These are phyloP conservation scores for Auricularia sp. DNA, from an alignment of 768 basidiomycete species.

Conservation along the genomic window DNA sequence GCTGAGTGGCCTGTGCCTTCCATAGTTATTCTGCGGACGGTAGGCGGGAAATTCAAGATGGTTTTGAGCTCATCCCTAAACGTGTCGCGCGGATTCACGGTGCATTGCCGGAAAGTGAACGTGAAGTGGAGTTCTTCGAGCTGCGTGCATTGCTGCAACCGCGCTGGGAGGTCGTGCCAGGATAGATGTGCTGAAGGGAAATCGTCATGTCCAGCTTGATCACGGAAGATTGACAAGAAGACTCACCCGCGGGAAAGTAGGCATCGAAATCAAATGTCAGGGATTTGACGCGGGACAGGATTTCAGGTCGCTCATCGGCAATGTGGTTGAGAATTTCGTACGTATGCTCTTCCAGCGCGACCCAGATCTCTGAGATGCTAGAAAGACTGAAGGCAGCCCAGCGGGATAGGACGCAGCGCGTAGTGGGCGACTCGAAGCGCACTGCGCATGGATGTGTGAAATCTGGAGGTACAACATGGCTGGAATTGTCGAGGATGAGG, in stretches of 20 bases:
- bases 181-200: background rate
- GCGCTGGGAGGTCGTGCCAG: background rate
- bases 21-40: background rate
- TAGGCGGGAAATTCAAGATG: background rate
- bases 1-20: background rate
- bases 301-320: background rate
- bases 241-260: background rate
- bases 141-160: background rate
- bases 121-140: background rate
- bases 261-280: background rate
- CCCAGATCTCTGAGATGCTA: background rate
- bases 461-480: background rate
- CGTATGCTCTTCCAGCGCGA: background rate
- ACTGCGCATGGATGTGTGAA: background rate
- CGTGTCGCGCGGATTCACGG: background rate
- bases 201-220: background rate
- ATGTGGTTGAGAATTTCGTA: background rate
- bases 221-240: background rate
- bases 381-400: background rate
- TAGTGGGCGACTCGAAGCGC: background rate
- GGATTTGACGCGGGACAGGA: background rate
- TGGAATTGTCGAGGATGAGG: background rate
- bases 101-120: background rate
- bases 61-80: background rate
- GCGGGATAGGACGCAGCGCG: background rate